Conservation (phyloP, 371 early-diverging fungal genomes). For the Modicella reniformis region DNA sequence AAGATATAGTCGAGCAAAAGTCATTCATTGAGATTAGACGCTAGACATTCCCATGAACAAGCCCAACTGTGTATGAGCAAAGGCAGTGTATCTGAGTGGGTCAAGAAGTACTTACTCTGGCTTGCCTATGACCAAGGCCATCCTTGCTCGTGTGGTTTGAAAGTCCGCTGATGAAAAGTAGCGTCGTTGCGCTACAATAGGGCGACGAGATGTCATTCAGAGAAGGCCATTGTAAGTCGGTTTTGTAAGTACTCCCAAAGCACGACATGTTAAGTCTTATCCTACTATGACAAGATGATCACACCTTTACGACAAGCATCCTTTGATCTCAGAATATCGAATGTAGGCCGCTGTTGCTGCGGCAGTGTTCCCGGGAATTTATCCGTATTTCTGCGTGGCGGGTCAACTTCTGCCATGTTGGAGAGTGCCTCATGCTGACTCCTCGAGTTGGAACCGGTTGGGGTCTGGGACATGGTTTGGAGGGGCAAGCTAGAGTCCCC, state of each 20-base stretch:
- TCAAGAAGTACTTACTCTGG: slow-evolving; percentile 24
- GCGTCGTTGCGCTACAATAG: slow-evolving; percentile 20
- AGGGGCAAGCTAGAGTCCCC: not conserved
- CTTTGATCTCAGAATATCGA: not conserved
- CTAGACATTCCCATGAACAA: too few relatives aligned
- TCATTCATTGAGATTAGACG: not conserved
- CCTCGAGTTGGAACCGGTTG: not conserved
- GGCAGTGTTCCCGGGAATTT: not conserved
- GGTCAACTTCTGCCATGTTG: not conserved
- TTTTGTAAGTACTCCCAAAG: too few relatives aligned
- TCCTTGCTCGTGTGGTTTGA: slow-evolving; percentile 25
- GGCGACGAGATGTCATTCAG: not conserved
- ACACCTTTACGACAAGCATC: too few relatives aligned
- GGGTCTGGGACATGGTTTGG: not conserved
- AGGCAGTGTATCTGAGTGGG: not conserved
- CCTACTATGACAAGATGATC: too few relatives aligned
- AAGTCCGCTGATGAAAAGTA: slow-evolving; percentile 21
- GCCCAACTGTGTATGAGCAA: not conserved
- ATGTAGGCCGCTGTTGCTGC: not conserved
- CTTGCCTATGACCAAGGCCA: slow-evolving; percentile 16
- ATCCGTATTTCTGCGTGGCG: not conserved
- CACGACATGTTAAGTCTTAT: too few relatives aligned
- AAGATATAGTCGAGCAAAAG: not conserved
- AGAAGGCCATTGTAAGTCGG: too few relatives aligned
- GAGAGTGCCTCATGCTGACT: not conserved